Conservation (phyloP, 1,284 basidiomycete species). For the Phellinidium pouzarii region DNA sequence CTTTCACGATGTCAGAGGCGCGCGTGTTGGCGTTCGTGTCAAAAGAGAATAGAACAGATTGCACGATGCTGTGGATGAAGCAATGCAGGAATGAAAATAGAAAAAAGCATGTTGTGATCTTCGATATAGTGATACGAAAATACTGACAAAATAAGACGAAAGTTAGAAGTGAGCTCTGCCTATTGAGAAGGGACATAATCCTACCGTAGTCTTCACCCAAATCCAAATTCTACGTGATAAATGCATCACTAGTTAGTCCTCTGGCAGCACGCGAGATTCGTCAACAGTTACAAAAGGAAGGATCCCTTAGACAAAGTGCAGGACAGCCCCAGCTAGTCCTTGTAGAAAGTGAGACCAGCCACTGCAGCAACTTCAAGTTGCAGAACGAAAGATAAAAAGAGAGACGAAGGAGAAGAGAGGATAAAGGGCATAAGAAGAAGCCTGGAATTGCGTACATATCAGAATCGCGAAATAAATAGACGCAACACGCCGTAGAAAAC, state of each 20-base stretch:
- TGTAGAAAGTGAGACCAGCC: no score
- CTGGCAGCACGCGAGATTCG: no score
- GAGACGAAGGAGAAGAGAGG: no score
- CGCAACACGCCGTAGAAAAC: no score
- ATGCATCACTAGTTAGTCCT: neutral
- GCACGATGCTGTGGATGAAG: slow-evolving; percentile 35
- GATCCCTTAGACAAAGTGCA: no score
- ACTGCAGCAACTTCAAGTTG: no score
- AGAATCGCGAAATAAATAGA: no score
- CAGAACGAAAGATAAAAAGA: no score
- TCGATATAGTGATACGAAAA: slow-evolving; percentile 30
- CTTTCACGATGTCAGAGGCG: slow-evolving; percentile 32
- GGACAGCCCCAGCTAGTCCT: no score
- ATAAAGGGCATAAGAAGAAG: no score
- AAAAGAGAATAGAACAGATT: slow-evolving; percentile 41
- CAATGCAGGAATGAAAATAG: slow-evolving; percentile 31
- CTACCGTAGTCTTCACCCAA: slow-evolving; percentile 17
- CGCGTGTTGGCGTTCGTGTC: slow-evolving; percentile 37
- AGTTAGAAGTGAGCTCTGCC: neutral
- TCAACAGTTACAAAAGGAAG: no score
- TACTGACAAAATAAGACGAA: slow-evolving; percentile 23
- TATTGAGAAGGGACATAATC: neutral
- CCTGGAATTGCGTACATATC: no score
- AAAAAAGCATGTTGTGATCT: slow-evolving; percentile 41
- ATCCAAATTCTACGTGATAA: slow-evolving; percentile 12